Evolutionary conservation across 768 basidiomycete genomes (phyloP).

Genomic region (Cystofilobasidium macerans): DNA sequence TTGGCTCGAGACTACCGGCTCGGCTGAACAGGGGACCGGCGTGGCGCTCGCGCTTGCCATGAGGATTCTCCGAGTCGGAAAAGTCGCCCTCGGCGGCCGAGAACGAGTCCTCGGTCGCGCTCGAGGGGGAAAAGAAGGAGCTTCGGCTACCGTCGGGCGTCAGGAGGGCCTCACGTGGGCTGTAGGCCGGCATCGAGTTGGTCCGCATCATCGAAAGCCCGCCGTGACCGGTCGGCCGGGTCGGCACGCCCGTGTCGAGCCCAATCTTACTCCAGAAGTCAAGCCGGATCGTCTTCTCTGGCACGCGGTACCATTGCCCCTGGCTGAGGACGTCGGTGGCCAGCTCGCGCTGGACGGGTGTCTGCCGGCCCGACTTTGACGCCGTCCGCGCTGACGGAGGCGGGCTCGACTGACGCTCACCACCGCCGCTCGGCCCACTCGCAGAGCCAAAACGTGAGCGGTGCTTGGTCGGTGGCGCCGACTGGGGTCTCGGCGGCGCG

Average conservation of each 20-base stretch:
- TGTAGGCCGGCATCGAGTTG: conserved; percentile 17
- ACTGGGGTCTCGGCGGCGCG: conserved; percentile 22
- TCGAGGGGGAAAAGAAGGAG: conserved; percentile 8
- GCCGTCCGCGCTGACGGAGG: neutral
- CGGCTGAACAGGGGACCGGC: conserved; percentile 9
- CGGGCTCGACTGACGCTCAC: neutral
- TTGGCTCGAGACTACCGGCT: neutral
- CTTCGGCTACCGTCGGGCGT: conserved; percentile 7
- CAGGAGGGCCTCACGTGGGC: conserved; percentile 14
- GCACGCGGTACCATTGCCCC: conserved; percentile 79
- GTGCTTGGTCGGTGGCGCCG: conserved; percentile 24
- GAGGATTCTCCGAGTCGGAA: conserved; percentile 20
- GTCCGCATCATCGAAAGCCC: conserved; percentile 14
- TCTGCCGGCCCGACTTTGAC: neutral
- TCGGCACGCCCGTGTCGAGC: neutral
- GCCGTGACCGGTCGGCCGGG: conserved; percentile 2
- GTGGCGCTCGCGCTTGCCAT: conserved; percentile 21
- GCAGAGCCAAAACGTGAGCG: conserved; percentile 3
- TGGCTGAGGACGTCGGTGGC: conserved; percentile 19
- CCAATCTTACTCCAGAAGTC: conserved; percentile 81
- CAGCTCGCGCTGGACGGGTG: conserved; percentile 6
- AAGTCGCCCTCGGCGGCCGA: conserved; percentile 19
- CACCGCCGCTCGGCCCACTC: neutral
- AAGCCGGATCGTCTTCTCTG: conserved; percentile 77
- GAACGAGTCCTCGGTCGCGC: conserved; percentile 15